phyloP scores from a whole-genome alignment of 768 basidiomycete species.

The Russula compacta region DNA sequence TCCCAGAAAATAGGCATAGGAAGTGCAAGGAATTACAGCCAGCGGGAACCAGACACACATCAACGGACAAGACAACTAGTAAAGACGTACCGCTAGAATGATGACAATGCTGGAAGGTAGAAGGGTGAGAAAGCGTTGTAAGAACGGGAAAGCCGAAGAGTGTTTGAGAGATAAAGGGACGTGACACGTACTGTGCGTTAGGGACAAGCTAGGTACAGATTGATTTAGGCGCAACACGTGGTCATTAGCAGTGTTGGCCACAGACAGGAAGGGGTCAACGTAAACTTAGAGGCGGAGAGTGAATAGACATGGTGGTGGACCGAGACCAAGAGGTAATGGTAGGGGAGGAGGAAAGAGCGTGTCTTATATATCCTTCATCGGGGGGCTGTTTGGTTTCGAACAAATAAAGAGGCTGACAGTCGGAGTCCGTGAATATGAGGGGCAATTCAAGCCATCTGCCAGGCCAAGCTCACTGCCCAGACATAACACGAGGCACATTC shows the following conservation, averaged over 20 bases:
- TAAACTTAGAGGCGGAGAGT: neutral
- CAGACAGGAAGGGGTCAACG: neutral
- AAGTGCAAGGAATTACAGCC: neutral
- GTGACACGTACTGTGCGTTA: neutral
- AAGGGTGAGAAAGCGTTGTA: neutral
- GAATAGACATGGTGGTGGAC: neutral
- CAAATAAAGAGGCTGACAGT: constrained; percentile 13
- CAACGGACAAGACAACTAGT: neutral
- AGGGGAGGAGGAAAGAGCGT: constrained; percentile 1
- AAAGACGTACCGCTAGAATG: neutral
- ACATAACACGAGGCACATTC: neutral
- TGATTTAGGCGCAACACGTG: neutral
- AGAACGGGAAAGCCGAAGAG: neutral
- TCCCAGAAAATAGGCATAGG: neutral
- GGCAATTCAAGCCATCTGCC: neutral
- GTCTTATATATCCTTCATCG: constrained; percentile 17
- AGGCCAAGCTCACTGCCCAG: neutral
- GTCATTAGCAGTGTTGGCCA: neutral
- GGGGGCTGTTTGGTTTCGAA: constrained; percentile 15
- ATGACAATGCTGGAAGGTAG: neutral
- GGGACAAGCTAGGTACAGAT: neutral
- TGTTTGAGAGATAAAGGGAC: neutral
- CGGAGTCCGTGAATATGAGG: neutral
- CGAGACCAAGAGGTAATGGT: neutral
- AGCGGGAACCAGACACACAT: neutral